Percentiles rank a stretch among this genome's conserved stretches.
Conservation (phyloP, 495 filamentous ascomycete species). For the Echria macrotheca region DNA sequence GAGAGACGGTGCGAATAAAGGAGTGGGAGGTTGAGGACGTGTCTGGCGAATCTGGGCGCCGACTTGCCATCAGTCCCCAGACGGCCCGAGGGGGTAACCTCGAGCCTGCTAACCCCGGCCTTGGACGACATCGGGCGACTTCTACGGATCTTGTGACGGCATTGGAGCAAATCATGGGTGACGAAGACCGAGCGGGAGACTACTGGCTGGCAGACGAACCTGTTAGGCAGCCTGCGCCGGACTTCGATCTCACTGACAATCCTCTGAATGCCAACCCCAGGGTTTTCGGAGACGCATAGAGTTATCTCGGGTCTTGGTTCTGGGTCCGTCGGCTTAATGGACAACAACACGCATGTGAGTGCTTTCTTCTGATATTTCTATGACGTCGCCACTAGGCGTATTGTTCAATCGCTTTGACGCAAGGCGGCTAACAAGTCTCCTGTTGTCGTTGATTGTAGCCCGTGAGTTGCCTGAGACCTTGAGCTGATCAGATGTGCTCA, state of each 20-base stretch:
- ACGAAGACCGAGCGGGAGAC: background rate
- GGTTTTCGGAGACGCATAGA: background rate
- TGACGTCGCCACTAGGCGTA: constrained; percentile 15
- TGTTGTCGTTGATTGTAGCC: too few species aligned
- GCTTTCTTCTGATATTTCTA: background rate
- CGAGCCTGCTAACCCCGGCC: background rate
- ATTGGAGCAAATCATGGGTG: background rate
- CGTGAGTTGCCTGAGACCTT: too few species aligned
- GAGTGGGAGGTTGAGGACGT: background rate
- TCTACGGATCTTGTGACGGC: background rate
- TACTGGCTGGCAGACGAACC: background rate
- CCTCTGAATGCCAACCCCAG: background rate
- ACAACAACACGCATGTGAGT: background rate
- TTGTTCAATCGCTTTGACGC: too few species aligned
- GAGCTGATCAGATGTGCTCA: too few species aligned
- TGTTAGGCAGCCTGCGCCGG: background rate
- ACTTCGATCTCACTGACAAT: background rate
- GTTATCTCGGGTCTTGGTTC: background rate
- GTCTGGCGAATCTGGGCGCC: background rate
- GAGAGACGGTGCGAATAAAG: background rate
- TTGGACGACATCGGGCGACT: background rate
- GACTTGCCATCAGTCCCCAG: background rate
- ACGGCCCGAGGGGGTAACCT: background rate
- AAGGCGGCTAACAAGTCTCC: too few species aligned
- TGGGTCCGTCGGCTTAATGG: background rate